Conservation (phyloP, 2,329 filamentous ascomycete species). For the Chaetomiaceae sp. region DNA sequence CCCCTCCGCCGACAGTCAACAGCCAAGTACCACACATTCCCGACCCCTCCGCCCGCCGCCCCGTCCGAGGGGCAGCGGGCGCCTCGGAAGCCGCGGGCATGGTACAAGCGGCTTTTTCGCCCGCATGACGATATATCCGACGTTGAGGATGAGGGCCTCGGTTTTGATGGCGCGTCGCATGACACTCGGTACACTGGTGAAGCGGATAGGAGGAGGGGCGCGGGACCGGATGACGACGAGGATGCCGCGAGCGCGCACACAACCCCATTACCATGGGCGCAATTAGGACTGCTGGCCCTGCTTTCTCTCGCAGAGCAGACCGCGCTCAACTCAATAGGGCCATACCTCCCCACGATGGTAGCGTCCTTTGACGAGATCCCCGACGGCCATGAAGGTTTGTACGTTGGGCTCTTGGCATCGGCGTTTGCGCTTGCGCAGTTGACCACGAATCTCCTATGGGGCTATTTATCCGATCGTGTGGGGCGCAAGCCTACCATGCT, state of each 20-base stretch:
- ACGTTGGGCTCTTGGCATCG: conserved; percentile 85
- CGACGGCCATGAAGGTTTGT: conserved; percentile 68
- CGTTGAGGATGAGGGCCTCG: not conserved
- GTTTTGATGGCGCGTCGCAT: conserved; percentile 20
- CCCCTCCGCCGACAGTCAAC: conserved; percentile 38
- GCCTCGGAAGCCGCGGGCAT: conserved; percentile 26
- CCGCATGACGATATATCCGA: conserved; percentile 24
- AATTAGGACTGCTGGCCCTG: conserved; percentile 79
- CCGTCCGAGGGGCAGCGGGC: conserved; percentile 43
- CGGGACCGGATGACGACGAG: not conserved
- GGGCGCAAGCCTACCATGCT: conserved; percentile 80
- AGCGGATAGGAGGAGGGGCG: not conserved
- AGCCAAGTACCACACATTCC: conserved; percentile 76
- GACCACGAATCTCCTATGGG: conserved; percentile 88
- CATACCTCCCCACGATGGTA: conserved; percentile 92
- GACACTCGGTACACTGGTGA: not conserved
- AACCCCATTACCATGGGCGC: conserved; percentile 75
- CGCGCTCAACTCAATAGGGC: conserved; percentile 91
- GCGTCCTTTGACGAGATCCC: conserved; percentile 77
- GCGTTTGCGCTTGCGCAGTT: conserved; percentile 91
- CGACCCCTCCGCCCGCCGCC: conserved; percentile 65
- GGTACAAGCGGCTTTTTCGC: conserved; percentile 31
- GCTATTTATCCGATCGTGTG: conserved; percentile 73
- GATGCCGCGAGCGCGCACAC: conserved; percentile 27
- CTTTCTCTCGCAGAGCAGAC: conserved; percentile 93